Evolutionary conservation across 371 early-diverging fungal species (phyloP).

Genomic region (Paramicrosporidium saccamoebae): DNA sequence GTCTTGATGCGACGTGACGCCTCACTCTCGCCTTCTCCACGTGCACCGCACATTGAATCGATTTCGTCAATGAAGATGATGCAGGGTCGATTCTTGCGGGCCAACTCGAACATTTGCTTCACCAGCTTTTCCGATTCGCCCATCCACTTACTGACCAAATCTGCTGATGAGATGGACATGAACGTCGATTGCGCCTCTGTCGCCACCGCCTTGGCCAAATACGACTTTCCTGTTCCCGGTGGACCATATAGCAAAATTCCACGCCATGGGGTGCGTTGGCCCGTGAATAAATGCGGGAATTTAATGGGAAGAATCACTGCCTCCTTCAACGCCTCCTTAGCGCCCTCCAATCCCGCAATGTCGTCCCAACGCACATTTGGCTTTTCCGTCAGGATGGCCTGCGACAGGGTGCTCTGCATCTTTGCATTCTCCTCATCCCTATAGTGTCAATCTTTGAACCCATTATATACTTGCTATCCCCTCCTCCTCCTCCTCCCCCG

Average conservation of each 20-base stretch:
- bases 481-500: constrained; percentile 9
- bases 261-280: constrained; percentile 76
- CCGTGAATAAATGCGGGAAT: constrained; percentile 82
- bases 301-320: constrained; percentile 91
- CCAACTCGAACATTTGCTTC: constrained; percentile 71
- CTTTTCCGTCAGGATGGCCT: constrained; percentile 69
- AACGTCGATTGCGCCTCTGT: constrained; percentile 83
- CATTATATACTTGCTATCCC: constrained; percentile 6
- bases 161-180: constrained; percentile 74
- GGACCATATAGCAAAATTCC: constrained; percentile 94
- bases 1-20: constrained; percentile 77
- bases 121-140: constrained; percentile 83
- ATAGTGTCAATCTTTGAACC: too few species aligned
- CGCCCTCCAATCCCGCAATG: constrained; percentile 87
- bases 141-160: constrained; percentile 88
- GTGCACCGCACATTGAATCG: constrained; percentile 72
- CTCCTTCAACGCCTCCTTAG: constrained; percentile 92
- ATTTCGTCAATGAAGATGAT: constrained; percentile 94
- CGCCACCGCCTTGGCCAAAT: constrained; percentile 85
- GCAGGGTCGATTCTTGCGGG: constrained; percentile 60
- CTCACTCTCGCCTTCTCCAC: constrained; percentile 83
- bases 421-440: too few species aligned
- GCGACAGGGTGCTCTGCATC: constrained; percentile 4
- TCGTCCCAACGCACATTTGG: constrained; percentile 86
- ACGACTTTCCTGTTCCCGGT: constrained; percentile 93